Conservation (phyloP, 345 rosid species). For the Citrus unshiu region DNA sequence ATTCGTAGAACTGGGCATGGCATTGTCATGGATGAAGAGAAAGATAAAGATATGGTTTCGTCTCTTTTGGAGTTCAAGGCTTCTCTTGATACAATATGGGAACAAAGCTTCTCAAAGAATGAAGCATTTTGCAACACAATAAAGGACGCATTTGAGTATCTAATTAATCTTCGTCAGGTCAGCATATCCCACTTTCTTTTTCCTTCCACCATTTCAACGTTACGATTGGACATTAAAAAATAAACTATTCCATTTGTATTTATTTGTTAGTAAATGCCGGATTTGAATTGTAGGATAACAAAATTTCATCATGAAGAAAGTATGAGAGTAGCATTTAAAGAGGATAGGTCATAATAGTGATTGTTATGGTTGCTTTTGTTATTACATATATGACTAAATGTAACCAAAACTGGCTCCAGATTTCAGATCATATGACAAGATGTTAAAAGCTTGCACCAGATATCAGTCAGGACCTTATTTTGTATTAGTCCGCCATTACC, state of each 20-base stretch:
- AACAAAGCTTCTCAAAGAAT: conserved; percentile 87
- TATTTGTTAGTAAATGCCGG: neutral
- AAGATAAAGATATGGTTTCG: conserved; percentile 94
- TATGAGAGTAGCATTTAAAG: neutral
- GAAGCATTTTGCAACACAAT: conserved; percentile 85
- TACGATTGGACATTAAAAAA: neutral
- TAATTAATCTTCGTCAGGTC: conserved; percentile 97
- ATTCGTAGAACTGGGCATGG: conserved; percentile 81
- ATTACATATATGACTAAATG: neutral
- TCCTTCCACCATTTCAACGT: neutral
- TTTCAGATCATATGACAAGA: neutral
- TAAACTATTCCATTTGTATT: neutral
- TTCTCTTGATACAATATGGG: conserved; percentile 87
- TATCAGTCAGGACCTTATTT: neutral
- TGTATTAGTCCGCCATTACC: neutral
- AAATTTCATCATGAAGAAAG: neutral
- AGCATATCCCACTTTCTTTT: conserved; percentile 7
- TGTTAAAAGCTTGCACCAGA: neutral
- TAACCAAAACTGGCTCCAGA: neutral
- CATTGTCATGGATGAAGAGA: conserved; percentile 94
- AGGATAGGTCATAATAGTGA: neutral
- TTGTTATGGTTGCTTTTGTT: neutral
- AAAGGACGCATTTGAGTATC: conserved; percentile 94
- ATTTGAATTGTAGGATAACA: neutral
- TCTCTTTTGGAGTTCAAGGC: conserved; percentile 86